Evolutionary conservation across 2,329 filamentous ascomycete species (phyloP).

Genomic region (Colletotrichum agaves): DNA sequence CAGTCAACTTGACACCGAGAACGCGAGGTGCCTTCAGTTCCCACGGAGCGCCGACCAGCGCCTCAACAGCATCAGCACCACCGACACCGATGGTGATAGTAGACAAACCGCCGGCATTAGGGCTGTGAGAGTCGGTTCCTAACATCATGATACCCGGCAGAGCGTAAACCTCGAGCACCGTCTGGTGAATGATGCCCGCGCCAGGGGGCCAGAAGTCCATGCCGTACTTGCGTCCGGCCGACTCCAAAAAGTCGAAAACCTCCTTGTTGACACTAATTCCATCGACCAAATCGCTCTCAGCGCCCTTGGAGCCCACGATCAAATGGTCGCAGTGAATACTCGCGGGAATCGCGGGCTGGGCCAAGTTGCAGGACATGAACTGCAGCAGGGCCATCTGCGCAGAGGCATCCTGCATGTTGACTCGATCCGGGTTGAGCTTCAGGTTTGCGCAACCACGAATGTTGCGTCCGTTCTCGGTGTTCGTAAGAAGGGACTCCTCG

Average conservation of each 20-base stretch:
- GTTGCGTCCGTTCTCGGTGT: slow-evolving; percentile 84
- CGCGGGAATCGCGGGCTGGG: slow-evolving; percentile 89
- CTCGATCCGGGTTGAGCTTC: slow-evolving; percentile 96
- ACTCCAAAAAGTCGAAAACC: slow-evolving; percentile 97
- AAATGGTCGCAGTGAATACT: slow-evolving; percentile 99
- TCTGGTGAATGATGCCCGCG: slow-evolving; percentile 97
- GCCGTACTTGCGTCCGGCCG: slow-evolving; percentile 88
- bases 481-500: slow-evolving; percentile 85
- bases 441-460: slow-evolving; percentile 91
- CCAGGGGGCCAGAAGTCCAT: slow-evolving; percentile 97
- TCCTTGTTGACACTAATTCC: slow-evolving; percentile 94
- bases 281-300: slow-evolving; percentile 83
- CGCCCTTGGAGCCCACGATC: slow-evolving; percentile 94
- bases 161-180: slow-evolving; percentile 96
- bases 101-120: slow-evolving; percentile 94
- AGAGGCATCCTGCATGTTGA: slow-evolving; percentile 99
- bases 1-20: slow-evolving; percentile 84
- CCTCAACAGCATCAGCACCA: slow-evolving; percentile 96
- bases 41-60: slow-evolving; percentile 95
- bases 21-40: slow-evolving; percentile 95
- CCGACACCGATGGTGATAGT: slow-evolving; percentile 97
- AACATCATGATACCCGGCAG: slow-evolving; percentile 99
- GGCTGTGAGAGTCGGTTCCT: slow-evolving; percentile 96
- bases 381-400: slow-evolving; percentile 98
- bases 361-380: slow-evolving; percentile 97